phyloP scores from a whole-genome alignment of 768 basidiomycete species.

The Trametopsis cervina region DNA sequence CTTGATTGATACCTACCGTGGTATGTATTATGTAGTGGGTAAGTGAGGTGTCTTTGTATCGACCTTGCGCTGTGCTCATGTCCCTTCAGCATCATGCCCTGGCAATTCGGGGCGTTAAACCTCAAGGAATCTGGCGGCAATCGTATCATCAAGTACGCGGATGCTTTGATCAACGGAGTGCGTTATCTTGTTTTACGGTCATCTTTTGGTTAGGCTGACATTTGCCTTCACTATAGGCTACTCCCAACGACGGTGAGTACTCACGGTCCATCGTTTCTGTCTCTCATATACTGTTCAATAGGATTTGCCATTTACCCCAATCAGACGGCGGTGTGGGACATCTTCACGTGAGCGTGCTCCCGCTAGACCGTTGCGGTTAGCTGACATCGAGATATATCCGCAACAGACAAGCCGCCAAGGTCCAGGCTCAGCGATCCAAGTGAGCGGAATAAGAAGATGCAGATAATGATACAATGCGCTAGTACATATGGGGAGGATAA shows the following conservation, averaged over 20 bases:
- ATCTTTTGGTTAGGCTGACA: constrained; percentile 7
- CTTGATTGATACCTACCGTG: no score
- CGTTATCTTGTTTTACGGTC: constrained; percentile 10
- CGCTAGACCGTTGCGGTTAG: neutral
- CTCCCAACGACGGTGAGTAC: constrained; percentile 47
- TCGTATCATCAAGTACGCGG: constrained; percentile 47
- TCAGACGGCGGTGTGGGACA: constrained; percentile 42
- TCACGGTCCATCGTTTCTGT: neutral
- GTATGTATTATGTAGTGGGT: constrained; percentile 20
- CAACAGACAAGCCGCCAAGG: constrained; percentile 18
- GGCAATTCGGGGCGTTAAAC: constrained; percentile 48
- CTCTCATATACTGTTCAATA: constrained; percentile 16
- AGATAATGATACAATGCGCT: neutral
- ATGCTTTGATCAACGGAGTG: constrained; percentile 41
- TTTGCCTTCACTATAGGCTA: constrained; percentile 29
- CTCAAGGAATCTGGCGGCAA: constrained; percentile 46
- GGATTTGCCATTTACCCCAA: constrained; percentile 47
- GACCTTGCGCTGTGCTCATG: neutral
- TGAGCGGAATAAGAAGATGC: neutral
- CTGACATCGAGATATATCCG: constrained; percentile 1
- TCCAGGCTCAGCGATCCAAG: constrained; percentile 3
- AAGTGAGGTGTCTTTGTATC: neutral
- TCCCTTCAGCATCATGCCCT: constrained; percentile 43
- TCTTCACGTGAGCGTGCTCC: constrained; percentile 36
- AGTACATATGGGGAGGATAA: neutral